Evolutionary conservation across 208 protist genomes (phyloP), one percentile per base, ranked within the genome.

Genomic region (Leishmania mexicana): DNA sequence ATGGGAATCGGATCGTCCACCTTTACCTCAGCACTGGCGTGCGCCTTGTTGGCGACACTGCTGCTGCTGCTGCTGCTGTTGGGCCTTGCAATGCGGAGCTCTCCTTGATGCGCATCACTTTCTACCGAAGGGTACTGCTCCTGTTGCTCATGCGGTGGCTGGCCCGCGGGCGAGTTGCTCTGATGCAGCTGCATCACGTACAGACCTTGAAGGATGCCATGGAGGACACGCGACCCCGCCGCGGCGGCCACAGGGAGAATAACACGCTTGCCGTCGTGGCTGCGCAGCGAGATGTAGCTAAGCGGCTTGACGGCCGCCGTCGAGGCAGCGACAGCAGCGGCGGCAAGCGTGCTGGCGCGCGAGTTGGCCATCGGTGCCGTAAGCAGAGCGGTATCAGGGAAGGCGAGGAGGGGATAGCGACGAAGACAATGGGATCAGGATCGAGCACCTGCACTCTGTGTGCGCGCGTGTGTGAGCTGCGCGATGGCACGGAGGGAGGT

Each of bases 181-280:
- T 78, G 73, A 17, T 83, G 79, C 42, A 87, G 76, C 62, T 81
- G 79, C 74, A 81, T 89, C 51, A 85, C 79, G 7, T 83, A 57
- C n/a, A 93, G 57, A 5, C 86, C 92, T 42, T 93, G 85, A 35
- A 95, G 79, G 17, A 96, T 83, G 11, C 89, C 87, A 65, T 89
- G 80, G 40, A 96, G 67, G 72, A 94, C 76, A 40, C 87, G 88
- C 49, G 88, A 89, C 60, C 88, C 85, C 6, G 77, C 86, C 1
- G 88, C 93, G 42, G 88, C 90, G 40, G 85, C 85, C 40, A 90
- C 79, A 15, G 92, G 93, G 19, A 96, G 75, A 72, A 95, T 86
- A 17, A 96, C 85, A 51, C 85, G 83, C 60, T 84, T 77, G 3
- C 80, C 86, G n/a, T 93, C 89, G 62, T 87, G 76, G 45, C 84